phyloP scores from a whole-genome alignment of 2,329 filamentous ascomycete species.

The Neofusicoccum kwambonambiense region DNA sequence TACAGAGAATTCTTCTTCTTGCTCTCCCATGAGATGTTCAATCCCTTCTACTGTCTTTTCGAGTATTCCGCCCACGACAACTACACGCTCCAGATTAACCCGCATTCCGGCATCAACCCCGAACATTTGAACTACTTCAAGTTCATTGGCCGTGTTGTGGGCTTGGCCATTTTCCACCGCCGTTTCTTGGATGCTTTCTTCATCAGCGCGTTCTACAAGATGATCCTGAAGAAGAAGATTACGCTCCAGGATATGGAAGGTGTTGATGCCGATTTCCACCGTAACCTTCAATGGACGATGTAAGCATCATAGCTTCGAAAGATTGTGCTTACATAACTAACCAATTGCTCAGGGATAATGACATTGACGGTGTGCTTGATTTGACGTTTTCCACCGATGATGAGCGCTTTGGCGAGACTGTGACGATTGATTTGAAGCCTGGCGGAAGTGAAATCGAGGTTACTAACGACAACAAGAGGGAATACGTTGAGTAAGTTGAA shows the following conservation, averaged over 20 bases:
- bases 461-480: slow-evolving; percentile 97
- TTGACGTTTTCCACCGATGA: slow-evolving; percentile 97
- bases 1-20: slow-evolving; percentile 96
- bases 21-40: slow-evolving; percentile 99
- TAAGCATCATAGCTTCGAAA: slow-evolving; percentile 36
- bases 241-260: slow-evolving; percentile 95
- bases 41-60: slow-evolving; percentile 98
- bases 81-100: slow-evolving; percentile 99
- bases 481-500: slow-evolving; percentile 81
- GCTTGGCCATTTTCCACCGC: slow-evolving; percentile 95
- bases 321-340: background rate
- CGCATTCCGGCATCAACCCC: slow-evolving; percentile 97
- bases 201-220: slow-evolving; percentile 98
- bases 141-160: slow-evolving; percentile 96
- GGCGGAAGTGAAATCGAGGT: slow-evolving; percentile 89
- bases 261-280: slow-evolving; percentile 96
- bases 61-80: slow-evolving; percentile 99
- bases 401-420: slow-evolving; percentile 92
- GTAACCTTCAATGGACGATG: slow-evolving; percentile 94
- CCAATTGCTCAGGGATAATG: slow-evolving; percentile 66
- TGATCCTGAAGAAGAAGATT: slow-evolving; percentile 94
- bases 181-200: slow-evolving; percentile 98
- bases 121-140: slow-evolving; percentile 99
- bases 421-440: slow-evolving; percentile 90
- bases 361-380: slow-evolving; percentile 92